Evolutionary conservation across 2,329 filamentous ascomycete genomes (phyloP).

Genomic region (Rutstroemia sp.): DNA sequence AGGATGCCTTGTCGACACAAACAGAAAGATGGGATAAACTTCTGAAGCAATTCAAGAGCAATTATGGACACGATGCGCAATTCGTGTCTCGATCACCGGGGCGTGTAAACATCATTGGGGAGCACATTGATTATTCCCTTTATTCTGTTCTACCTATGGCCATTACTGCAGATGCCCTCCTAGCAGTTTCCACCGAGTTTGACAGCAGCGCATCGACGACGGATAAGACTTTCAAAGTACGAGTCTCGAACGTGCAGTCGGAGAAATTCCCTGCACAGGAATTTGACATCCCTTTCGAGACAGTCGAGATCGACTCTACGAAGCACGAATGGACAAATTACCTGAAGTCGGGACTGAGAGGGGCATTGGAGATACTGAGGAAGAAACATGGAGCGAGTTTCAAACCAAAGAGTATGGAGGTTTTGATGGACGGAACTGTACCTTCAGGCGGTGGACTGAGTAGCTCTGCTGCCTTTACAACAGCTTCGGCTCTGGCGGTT

Average conservation of each 20-base stretch:
- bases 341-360: slow-evolving; percentile 86
- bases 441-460: slow-evolving; percentile 88
- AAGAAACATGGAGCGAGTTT: slow-evolving; percentile 55
- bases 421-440: slow-evolving; percentile 86
- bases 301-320: slow-evolving; percentile 75
- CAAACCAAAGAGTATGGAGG: slow-evolving; percentile 69
- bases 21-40: slow-evolving; percentile 69
- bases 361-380: slow-evolving; percentile 70
- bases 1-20: slow-evolving; percentile 61
- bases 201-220: slow-evolving; percentile 33
- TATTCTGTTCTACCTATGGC: slow-evolving; percentile 96
- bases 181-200: slow-evolving; percentile 60
- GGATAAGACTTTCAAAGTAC: slow-evolving; percentile 55
- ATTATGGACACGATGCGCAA: slow-evolving; percentile 62
- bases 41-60: slow-evolving; percentile 60
- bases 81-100: slow-evolving; percentile 89
- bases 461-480: slow-evolving; percentile 90
- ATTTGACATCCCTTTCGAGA: slow-evolving; percentile 60
- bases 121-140: slow-evolving; percentile 98
- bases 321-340: slow-evolving; percentile 97
- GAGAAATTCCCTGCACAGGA: slow-evolving; percentile 68
- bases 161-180: slow-evolving; percentile 81
- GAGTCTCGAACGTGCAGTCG: slow-evolving; percentile 71
- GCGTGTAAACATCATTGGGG: slow-evolving; percentile 95
- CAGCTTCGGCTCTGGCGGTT: slow-evolving; percentile 79